phyloP scores from a whole-genome alignment of 768 basidiomycete genomes.

The Pleurotus djamor region DNA sequence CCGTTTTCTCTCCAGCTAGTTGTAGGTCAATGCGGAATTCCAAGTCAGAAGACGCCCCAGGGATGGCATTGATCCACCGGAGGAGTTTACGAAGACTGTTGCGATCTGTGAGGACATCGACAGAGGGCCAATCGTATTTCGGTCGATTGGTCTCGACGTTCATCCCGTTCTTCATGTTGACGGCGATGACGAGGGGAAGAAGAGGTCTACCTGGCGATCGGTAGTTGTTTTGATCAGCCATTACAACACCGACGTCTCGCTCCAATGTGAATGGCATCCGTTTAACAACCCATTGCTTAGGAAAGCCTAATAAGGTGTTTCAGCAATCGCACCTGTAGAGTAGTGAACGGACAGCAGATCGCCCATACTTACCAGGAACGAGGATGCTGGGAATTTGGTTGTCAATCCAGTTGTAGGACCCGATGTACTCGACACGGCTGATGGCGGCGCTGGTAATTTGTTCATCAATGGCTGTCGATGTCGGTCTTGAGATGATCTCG shows the following conservation, averaged over 20 bases:
- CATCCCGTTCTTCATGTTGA: constrained; percentile 32
- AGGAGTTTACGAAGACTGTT: constrained; percentile 64
- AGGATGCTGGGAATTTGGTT: constrained; percentile 43
- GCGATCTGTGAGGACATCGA: constrained; percentile 60
- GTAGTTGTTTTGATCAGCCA: constrained; percentile 59
- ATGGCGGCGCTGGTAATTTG: constrained; percentile 34
- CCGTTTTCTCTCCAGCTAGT: constrained; percentile 53
- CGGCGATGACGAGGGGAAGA: constrained; percentile 61
- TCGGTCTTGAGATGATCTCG: constrained; percentile 24
- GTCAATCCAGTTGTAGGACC: constrained; percentile 56
- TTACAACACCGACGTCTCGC: constrained; percentile 46
- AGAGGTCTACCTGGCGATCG: constrained; percentile 30
- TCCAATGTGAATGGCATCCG: constrained; percentile 50
- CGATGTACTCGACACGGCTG: constrained; percentile 29
- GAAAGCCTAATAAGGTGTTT: constrained; percentile 41
- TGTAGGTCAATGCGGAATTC: constrained; percentile 75
- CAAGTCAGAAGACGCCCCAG: constrained; percentile 23
- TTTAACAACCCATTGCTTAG: constrained; percentile 52
- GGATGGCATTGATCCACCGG: constrained; percentile 41
- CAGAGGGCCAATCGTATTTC: constrained; percentile 37
- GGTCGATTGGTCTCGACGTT: constrained; percentile 23
- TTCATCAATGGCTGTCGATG: constrained; percentile 19
- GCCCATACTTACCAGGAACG: constrained; percentile 31
- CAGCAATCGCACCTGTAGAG: background rate
- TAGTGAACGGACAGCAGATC: background rate